Evolutionary conservation across 1,284 basidiomycete species (phyloP).

Genomic region (Ganoderma meredithae): DNA sequence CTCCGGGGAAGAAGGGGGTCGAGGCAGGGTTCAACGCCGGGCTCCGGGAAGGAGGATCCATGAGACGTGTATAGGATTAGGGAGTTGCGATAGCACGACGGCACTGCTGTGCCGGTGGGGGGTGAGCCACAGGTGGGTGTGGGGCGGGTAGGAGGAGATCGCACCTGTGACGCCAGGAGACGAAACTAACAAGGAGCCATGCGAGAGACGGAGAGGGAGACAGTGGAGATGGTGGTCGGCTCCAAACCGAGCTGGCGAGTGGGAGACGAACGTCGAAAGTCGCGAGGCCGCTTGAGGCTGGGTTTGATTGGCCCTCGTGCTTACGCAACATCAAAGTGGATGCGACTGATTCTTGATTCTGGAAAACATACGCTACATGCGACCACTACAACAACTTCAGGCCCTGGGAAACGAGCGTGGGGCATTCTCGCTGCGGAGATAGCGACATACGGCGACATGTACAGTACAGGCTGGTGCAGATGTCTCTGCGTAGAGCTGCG

Average conservation of each 20-base stretch:
- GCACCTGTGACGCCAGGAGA: conserved; percentile 39
- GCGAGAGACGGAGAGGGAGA: conserved; percentile 25
- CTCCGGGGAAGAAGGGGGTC: conserved; percentile 82
- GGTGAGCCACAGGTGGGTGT: conserved; percentile 25
- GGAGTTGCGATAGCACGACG: conserved; percentile 35
- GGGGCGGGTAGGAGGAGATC: conserved; percentile 6
- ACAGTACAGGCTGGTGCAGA: not conserved
- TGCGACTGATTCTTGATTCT: conserved; percentile 30
- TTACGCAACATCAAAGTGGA: conserved; percentile 36
- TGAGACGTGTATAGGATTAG: conserved; percentile 33
- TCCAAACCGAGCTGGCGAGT: conserved; percentile 33
- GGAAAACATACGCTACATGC: conserved; percentile 19
- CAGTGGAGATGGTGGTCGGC: conserved; percentile 29
- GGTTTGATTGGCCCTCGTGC: conserved; percentile 37
- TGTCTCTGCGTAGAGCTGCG: not conserved
- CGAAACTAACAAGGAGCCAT: conserved; percentile 39
- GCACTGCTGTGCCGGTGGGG: conserved; percentile 28
- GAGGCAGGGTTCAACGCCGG: conserved; percentile 81
- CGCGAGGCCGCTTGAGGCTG: conserved; percentile 29
- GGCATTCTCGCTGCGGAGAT: conserved; percentile 11
- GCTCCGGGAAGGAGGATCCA: conserved; percentile 71
- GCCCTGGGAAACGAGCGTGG: conserved; percentile 5
- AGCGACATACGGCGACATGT: conserved; percentile 10
- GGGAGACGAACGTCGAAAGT: conserved; percentile 20
- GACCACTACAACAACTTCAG: conserved; percentile 6